Base-by-base conservation (phyloP, 2,329 filamentous ascomycete species). In the Ilyonectria sp. region DNA sequence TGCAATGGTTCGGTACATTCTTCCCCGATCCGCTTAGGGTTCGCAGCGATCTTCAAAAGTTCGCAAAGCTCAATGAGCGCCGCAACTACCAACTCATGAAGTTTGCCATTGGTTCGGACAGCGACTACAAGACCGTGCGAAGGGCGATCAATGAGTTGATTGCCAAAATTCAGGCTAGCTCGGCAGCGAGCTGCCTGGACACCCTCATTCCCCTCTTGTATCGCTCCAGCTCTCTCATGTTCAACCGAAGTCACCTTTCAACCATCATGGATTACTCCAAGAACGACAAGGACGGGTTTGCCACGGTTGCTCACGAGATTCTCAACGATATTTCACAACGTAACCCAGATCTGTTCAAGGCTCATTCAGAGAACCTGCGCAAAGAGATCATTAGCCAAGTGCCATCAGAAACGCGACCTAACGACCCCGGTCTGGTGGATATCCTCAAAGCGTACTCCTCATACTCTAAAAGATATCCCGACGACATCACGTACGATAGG, bases 371-470 rank as follows among this genome's bases (percentile, higher is more conserved):
- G 68, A 94, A 97, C 69, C 89, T 99, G 53, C 97, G 95, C 82
- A 94, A 93, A 77, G 92, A 94, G 65, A 87, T 99, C 19, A 90
- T 94, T 71, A 89, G 93, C 29, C 91, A 95, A 75, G 92, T 93
- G 1, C 96, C 96, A 1, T 91, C 89, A 4, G 86, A 89, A 21
- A 89, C 85, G 19, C 89, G 88, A 59, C 78, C 86, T 2, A 95
- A 95, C 69, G 92, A 95, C 60, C 80, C 89, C 1, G 87, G 89
- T 3, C 91, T 93, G n/a, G 93, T 96, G 13, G 94, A 98, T 75
- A 95, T 95, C 2, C 86, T 99, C 65, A 98, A 97, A 79, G 95
- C 97, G 3, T 98, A 96, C 78, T 93, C 95, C 10, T 94, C 93
- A 2, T 99, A 97, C 79, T 93, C 95, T 1, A 92, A 92, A 76